Evolutionary conservation across 768 basidiomycete species (phyloP).

Genomic region (Calocybe cyanea): DNA sequence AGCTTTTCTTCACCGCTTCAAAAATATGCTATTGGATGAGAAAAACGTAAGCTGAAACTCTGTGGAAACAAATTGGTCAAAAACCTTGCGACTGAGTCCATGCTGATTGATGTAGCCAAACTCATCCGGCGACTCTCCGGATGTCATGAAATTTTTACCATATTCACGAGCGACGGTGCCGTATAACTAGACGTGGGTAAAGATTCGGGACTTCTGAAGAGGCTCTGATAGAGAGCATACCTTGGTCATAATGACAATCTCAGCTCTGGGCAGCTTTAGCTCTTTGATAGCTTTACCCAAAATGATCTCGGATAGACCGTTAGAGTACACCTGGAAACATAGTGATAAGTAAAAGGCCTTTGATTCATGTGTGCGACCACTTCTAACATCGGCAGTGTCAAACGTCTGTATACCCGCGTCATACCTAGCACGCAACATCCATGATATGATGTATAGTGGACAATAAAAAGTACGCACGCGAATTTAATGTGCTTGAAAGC

Average conservation of each 20-base stretch:
- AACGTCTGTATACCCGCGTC: constrained; percentile 65
- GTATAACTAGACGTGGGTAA: constrained; percentile 29
- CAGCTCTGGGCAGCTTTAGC: constrained; percentile 63
- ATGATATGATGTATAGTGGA: neutral
- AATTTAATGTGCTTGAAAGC: constrained; percentile 50
- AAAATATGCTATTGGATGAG: constrained; percentile 61
- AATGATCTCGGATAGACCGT: constrained; percentile 61
- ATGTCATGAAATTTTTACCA: constrained; percentile 7
- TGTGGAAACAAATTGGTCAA: neutral
- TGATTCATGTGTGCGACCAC: neutral
- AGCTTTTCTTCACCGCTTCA: constrained; percentile 55
- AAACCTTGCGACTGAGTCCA: constrained; percentile 35
- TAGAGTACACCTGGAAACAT: constrained; percentile 50
- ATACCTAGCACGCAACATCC: constrained; percentile 30
- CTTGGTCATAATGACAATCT: constrained; percentile 79
- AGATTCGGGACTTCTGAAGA: neutral
- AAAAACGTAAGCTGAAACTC: neutral
- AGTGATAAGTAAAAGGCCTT: neutral
- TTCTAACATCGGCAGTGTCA: constrained; percentile 40
- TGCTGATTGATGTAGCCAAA: constrained; percentile 54
- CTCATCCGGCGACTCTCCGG: constrained; percentile 25
- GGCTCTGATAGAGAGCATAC: constrained; percentile 21
- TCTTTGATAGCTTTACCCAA: constrained; percentile 71
- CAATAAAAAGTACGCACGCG: constrained; percentile 25
- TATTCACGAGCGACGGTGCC: constrained; percentile 26